A percentile compares a stretch with the other conserved stretches of the same genome.
phyloP scores from a whole-genome alignment of 1,284 basidiomycete species.

The Amylostereum chailletii region DNA sequence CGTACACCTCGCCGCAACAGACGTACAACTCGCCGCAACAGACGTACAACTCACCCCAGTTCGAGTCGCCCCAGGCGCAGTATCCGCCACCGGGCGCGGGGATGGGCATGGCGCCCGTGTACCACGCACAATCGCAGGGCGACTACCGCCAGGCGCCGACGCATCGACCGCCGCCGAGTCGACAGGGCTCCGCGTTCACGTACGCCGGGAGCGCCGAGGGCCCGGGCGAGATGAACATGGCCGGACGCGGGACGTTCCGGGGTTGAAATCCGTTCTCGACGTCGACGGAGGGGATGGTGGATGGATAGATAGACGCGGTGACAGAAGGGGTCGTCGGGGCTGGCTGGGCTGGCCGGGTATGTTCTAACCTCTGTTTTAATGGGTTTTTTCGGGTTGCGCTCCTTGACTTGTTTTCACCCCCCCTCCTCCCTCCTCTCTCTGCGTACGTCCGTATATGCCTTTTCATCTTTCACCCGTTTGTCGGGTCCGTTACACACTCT shows the following conservation, averaged over 20 bases:
- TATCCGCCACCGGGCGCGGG: constrained; percentile 22
- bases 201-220: constrained; percentile 15
- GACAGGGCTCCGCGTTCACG: constrained; percentile 15
- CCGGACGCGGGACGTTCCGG: constrained; percentile 34
- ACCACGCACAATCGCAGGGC: constrained; percentile 16
- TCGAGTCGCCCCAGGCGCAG: constrained; percentile 10
- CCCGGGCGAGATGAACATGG: constrained; percentile 21
- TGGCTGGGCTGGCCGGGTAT: too few species aligned
- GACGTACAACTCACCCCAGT: constrained; percentile 17
- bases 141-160: constrained; percentile 36
- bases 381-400: too few species aligned
- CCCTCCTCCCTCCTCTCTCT: too few species aligned
- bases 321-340: too few species aligned
- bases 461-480: too few species aligned
- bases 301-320: too few species aligned
- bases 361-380: too few species aligned
- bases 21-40: constrained; percentile 25
- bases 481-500: too few species aligned
- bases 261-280: constrained; percentile 10
- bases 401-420: too few species aligned
- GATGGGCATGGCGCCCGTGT: constrained; percentile 5
- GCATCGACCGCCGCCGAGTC: constrained; percentile 33
- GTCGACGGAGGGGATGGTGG: too few species aligned
- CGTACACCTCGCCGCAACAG: constrained; percentile 16
- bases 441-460: too few species aligned